phyloP scores from a whole-genome alignment of 78 protist genomes.

The Dictyostelium firmibasis region DNA sequence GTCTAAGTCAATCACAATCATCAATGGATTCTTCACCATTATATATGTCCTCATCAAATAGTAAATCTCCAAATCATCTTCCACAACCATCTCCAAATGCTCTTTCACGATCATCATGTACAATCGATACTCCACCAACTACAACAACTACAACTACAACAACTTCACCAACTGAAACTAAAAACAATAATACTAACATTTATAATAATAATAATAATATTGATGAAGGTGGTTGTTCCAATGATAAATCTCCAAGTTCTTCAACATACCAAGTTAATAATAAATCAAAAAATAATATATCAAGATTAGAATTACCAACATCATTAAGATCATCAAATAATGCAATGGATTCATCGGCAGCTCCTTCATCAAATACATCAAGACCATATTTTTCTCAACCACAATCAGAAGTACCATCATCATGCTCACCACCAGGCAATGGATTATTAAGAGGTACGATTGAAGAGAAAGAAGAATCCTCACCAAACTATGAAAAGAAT shows the following conservation, averaged over 20 bases:
- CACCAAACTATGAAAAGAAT: not conserved
- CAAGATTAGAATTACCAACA: conserved; percentile 3
- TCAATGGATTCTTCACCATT: not conserved
- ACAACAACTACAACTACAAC: not conserved
- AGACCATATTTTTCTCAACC: not conserved
- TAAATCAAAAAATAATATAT: not conserved
- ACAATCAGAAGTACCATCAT: not conserved
- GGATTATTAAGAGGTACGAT: not conserved
- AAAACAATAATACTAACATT: not conserved
- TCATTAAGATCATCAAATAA: not conserved
- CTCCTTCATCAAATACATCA: not conserved
- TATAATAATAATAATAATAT: not conserved
- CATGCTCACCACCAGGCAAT: conserved; percentile 2
- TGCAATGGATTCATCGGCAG: not conserved
- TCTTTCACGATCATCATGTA: not conserved
- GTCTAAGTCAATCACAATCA: not conserved
- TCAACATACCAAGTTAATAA: not conserved
- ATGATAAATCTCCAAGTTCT: not conserved
- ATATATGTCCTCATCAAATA: not conserved
- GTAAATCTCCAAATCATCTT: not conserved
- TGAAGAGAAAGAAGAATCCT: not conserved
- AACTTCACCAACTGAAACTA: not conserved
- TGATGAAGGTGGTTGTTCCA: not conserved
- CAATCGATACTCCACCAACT: not conserved
- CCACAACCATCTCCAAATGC: not conserved